These are phyloP conservation scores for Hevea brasiliensis DNA, from an alignment of 345 rosid genomes.

Conservation along the genomic window DNA sequence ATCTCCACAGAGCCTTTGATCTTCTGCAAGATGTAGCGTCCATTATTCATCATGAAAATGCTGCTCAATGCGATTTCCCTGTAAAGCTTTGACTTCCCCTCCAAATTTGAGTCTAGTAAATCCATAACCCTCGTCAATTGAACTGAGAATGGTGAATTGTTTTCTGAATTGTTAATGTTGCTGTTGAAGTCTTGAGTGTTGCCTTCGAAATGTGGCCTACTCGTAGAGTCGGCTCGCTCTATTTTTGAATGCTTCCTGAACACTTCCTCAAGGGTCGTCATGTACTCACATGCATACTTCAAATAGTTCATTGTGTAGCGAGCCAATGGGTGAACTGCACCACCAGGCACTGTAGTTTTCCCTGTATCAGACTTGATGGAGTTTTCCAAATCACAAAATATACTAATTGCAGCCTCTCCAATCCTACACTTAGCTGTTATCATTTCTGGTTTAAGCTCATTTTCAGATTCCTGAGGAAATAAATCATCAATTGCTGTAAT, in stretches of 20 bases:
- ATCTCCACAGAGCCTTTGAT: constrained; percentile 69
- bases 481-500: constrained; percentile 39
- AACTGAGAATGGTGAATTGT: constrained; percentile 45
- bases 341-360: constrained; percentile 75
- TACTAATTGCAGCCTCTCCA: constrained; percentile 69
- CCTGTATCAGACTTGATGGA: constrained; percentile 69
- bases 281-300: constrained; percentile 71
- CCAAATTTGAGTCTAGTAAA: constrained; percentile 59
- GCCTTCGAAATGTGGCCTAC: constrained; percentile 32
- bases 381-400: constrained; percentile 68
- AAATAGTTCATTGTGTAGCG: constrained; percentile 89
- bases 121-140: constrained; percentile 70
- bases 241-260: constrained; percentile 68
- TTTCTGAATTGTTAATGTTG: constrained; percentile 11
- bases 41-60: constrained; percentile 98
- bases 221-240: constrained; percentile 60
- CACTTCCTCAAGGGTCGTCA: constrained; percentile 74
- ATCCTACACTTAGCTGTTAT: constrained; percentile 48
- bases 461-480: constrained; percentile 42
- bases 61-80: constrained; percentile 57
- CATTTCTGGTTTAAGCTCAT: constrained; percentile 55
- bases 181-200: not conserved
- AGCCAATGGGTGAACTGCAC: constrained; percentile 84
- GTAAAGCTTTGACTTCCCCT: constrained; percentile 67
- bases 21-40: constrained; percentile 85